Percentiles rank a stretch among this genome's conserved stretches.
Conservation (phyloP, 495 filamentous ascomycete species). For the Lophiotrema nucula region DNA sequence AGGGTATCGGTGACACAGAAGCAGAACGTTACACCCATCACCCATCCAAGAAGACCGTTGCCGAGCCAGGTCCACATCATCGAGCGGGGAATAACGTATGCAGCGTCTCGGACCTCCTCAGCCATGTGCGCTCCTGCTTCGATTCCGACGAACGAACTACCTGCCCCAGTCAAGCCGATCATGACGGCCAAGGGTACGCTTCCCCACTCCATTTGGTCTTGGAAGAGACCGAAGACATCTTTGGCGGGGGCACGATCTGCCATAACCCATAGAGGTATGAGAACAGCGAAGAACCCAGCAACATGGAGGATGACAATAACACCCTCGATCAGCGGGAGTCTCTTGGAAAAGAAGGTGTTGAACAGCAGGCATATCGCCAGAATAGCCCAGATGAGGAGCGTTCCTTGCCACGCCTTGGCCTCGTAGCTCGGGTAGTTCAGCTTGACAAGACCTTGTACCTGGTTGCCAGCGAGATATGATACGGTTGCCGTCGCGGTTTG, state of each 20-base stretch:
- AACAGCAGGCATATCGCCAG: background rate
- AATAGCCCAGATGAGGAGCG: conserved; percentile 2
- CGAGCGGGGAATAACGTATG: conserved; percentile 24
- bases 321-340: conserved; percentile 33
- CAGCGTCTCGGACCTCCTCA: conserved; percentile 37
- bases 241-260: conserved; percentile 35
- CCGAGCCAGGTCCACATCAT: conserved; percentile 32
- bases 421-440: background rate
- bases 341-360: conserved; percentile 21
- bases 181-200: conserved; percentile 14
- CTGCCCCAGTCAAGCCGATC: conserved; percentile 11
- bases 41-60: conserved; percentile 34
- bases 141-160: conserved; percentile 15
- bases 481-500: background rate
- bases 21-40: conserved; percentile 32
- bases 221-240: conserved; percentile 35
- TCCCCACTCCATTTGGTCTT: conserved; percentile 34
- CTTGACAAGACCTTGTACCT: background rate
- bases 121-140: conserved; percentile 29
- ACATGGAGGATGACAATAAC: conserved; percentile 31
- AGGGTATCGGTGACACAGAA: background rate
- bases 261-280: conserved; percentile 42
- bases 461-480: background rate
- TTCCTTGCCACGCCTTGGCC: conserved; percentile 12
- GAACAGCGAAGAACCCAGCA: conserved; percentile 46